Percentiles rank a stretch among this genome's conserved stretches.
These are phyloP conservation scores for Trichophyton equinum DNA, from an alignment of 2,329 filamentous ascomycete genomes.

Conservation along the genomic window DNA sequence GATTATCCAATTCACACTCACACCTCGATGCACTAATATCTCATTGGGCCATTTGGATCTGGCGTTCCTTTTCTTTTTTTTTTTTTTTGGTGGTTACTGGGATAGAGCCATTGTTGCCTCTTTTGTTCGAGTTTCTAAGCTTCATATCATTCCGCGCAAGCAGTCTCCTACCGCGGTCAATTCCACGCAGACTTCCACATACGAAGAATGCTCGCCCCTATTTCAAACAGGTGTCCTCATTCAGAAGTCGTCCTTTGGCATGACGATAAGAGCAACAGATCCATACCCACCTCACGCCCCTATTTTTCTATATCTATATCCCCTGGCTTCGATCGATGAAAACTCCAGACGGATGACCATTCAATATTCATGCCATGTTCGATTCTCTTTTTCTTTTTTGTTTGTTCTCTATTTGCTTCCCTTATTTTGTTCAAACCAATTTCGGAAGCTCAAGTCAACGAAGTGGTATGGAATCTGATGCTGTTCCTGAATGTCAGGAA, in stretches of 20 bases:
- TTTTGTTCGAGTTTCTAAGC: not conserved
- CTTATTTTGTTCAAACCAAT: not conserved
- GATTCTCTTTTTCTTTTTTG: not conserved
- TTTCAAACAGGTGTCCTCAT: no score
- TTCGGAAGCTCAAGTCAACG: not conserved
- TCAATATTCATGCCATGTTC: not conserved
- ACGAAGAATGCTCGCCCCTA: not conserved
- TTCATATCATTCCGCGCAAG: not conserved
- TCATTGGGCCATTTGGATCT: not conserved
- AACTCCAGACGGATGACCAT: not conserved
- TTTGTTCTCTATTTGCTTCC: not conserved
- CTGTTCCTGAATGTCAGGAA: not conserved
- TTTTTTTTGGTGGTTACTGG: not conserved
- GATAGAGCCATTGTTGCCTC: not conserved
- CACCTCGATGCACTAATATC: not conserved
- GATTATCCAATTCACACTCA: not conserved
- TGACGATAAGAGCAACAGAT: not conserved
- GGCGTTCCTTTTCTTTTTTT: not conserved
- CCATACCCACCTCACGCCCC: no score
- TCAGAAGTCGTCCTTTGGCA: not conserved
- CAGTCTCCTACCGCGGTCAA: not conserved
- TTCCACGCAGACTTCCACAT: not conserved
- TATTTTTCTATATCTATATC: not conserved
- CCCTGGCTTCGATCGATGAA: not conserved
- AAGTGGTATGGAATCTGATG: not conserved